Conservation (phyloP, 139 green algal genomes). For the Dunaliella primolecta region DNA sequence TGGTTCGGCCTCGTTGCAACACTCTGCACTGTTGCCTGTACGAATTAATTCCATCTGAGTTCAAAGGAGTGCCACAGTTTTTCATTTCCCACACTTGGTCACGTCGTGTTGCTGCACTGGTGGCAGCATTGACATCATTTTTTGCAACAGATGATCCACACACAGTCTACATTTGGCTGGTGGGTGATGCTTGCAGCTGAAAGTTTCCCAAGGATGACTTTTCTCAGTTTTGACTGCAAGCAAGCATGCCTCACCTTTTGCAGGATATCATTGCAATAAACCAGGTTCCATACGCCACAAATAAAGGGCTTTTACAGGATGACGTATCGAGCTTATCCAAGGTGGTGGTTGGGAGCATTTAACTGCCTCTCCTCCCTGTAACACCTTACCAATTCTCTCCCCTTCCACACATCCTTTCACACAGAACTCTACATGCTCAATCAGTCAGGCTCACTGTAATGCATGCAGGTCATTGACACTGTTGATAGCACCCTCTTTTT, state of each 20-base stretch:
- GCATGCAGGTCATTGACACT: conserved; percentile 1
- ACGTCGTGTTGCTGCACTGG: neutral
- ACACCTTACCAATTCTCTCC: too few relatives aligned
- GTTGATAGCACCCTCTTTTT: conserved; percentile 10
- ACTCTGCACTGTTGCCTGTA: neutral
- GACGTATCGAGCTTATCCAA: conserved; percentile 6
- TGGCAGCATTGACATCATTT: neutral
- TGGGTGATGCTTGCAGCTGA: neutral
- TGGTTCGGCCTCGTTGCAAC: neutral
- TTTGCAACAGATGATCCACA: neutral
- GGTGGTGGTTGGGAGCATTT: too few relatives aligned
- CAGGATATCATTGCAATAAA: conserved; percentile 5
- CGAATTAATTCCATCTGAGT: neutral
- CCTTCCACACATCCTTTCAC: too few relatives aligned
- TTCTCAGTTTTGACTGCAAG: neutral
- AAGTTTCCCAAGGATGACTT: neutral
- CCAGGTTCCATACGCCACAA: neutral
- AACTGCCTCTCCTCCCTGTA: too few relatives aligned
- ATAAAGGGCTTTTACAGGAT: conserved; percentile 8
- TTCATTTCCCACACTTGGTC: conserved; percentile 11
- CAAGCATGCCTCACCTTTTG: neutral
- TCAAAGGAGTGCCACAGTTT: neutral
- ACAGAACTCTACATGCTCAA: too few relatives aligned
- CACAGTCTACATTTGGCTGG: neutral
- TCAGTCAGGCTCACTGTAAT: too few relatives aligned